phyloP scores from a whole-genome alignment of 192 early-diverging fungal species.

The Coemansia sp. region DNA sequence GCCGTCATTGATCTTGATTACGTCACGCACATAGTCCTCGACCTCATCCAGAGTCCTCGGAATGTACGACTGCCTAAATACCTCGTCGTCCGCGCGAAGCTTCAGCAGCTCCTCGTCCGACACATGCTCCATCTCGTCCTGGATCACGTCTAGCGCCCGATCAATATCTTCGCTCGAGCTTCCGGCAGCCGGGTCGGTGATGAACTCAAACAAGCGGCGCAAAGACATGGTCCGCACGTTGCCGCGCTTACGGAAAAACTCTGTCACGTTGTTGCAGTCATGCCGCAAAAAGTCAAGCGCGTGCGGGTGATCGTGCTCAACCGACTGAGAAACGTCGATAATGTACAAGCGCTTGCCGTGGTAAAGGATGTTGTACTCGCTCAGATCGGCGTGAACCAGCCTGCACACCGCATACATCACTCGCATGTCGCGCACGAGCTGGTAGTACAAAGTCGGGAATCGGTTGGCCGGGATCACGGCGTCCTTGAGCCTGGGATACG shows the following conservation, averaged over 20 bases:
- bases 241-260: conserved; percentile 85
- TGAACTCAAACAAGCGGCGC: conserved; percentile 88
- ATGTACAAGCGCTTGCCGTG: conserved; percentile 82
- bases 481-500: conserved; percentile 94
- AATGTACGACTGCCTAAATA: conserved; percentile 91
- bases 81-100: conserved; percentile 78
- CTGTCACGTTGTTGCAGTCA: conserved; percentile 91
- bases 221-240: conserved; percentile 73
- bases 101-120: conserved; percentile 58
- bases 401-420: conserved; percentile 90
- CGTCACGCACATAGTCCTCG: conserved; percentile 84
- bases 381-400: conserved; percentile 97
- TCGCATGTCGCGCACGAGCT: conserved; percentile 87
- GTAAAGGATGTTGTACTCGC: conserved; percentile 97
- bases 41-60: conserved; percentile 93
- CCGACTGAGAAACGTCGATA: conserved; percentile 98
- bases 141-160: conserved; percentile 68
- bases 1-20: conserved; percentile 72
- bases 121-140: conserved; percentile 33
- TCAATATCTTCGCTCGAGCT: conserved; percentile 69
- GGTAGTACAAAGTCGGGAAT: conserved; percentile 79
- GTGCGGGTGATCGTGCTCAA: conserved; percentile 98
- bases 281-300: conserved; percentile 96
- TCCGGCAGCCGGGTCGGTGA: conserved; percentile 66
- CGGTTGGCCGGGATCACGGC: conserved; percentile 75